phyloP scores from a whole-genome alignment of 2,329 filamentous ascomycete species.

The Sphaerulina vaccinii region DNA sequence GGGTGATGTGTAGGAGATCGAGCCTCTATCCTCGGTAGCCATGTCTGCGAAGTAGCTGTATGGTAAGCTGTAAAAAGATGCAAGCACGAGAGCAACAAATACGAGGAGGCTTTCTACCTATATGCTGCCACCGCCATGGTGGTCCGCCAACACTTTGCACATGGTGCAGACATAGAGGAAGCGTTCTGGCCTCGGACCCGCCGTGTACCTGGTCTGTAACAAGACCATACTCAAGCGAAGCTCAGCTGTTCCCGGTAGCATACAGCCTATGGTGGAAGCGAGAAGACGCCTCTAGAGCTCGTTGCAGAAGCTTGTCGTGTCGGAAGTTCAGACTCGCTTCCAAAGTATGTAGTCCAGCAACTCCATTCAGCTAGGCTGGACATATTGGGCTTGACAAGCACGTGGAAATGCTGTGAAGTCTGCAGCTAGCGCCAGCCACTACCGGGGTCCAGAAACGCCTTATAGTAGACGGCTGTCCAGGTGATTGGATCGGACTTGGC shows the following conservation, averaged over 20 bases:
- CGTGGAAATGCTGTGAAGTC: constrained; percentile 7
- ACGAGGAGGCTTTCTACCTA: neutral
- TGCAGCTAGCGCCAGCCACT: neutral
- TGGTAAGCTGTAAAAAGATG: too few relatives aligned
- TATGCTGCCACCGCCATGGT: neutral
- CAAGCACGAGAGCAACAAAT: too few relatives aligned
- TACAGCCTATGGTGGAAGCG: neutral
- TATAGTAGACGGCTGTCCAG: neutral
- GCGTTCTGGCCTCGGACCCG: constrained; percentile 8
- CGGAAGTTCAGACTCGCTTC: constrained; percentile 1
- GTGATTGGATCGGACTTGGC: constrained; percentile 2
- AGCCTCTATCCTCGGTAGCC: constrained; percentile 1
- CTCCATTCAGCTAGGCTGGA: constrained; percentile 1
- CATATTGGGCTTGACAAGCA: constrained; percentile 1
- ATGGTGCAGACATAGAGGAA: neutral
- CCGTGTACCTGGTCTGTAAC: neutral
- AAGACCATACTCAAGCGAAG: neutral
- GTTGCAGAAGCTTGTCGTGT: neutral
- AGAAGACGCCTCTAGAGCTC: neutral
- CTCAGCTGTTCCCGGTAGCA: neutral
- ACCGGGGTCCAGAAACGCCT: constrained; percentile 7
- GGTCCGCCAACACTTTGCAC: neutral
- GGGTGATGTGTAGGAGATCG: neutral
- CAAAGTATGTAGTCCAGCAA: neutral
- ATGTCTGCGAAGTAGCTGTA: neutral